Evolutionary conservation across 805 yeast genomes (phyloP), one percentile per base, ranked within the genome.

Genomic region (Zygotorulaspora danielsina): DNA sequence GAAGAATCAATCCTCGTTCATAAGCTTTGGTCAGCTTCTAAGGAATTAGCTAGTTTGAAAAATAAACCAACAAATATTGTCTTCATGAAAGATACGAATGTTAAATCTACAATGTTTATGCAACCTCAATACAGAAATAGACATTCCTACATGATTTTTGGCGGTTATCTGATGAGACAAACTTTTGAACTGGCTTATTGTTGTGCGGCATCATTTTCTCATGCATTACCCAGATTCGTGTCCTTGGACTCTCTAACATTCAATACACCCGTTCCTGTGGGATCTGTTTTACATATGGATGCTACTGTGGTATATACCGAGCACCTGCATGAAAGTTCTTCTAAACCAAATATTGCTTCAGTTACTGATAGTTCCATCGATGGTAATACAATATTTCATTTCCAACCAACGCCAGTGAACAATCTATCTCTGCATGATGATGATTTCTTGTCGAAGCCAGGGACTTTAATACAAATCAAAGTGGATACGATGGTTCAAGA

Each of bases 61-160:
- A 44, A 59, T 6, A 61, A 65, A 41, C 81, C 82, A n/a, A 62
- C 61, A 17, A 75, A 75, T 45, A 61, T 81, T 20, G 67, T 71
- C 32, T 75, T 75, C 50, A 84, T 87, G 94, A 72, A 75, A 35
- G 81, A 85, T 46, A 81, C 96, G 1, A 66, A 62, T 37, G 72
- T 84, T 38, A 69, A 75, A 37, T 83, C 95, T 8, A 85, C 96
- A 5, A 74, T 81, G 54, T 79, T 88, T 64, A 90, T 89, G 90
- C 97, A 89, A 65, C 97, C 97, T 1, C 97, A 89, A 67, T 89
- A 88, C 67, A 78, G 97, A 65, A 89, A 89, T 69, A 77, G 96
- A 60, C 96, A 89, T 60, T 84, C 94, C 3, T 86, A 83, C 65
- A 87, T 88, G 86, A 85, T 89, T 32, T 89, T 89, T 63, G 97